Evolutionary conservation across 805 yeast genomes (phyloP).

Genomic region (Kodamaea hsintzibuensis): DNA sequence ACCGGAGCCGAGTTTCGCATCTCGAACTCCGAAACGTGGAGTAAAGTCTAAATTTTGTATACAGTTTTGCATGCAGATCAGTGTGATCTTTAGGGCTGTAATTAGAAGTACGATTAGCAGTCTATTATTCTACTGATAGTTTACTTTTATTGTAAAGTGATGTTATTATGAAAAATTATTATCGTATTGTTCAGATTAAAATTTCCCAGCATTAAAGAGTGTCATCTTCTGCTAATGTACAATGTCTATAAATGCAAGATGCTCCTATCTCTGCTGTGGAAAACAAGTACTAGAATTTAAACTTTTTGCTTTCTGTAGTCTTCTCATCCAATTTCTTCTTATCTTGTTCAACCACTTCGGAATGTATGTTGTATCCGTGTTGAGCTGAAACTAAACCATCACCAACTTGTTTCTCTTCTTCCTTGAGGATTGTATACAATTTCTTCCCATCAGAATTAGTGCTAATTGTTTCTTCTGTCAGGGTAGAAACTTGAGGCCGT

Average conservation of each 20-base stretch:
- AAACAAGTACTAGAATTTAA: constrained; percentile 1
- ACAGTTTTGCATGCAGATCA: too few relatives aligned
- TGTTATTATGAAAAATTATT: too few relatives aligned
- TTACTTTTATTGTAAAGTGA: too few relatives aligned
- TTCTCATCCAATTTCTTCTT: background rate
- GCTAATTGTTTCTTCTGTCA: background rate
- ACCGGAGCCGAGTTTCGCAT: background rate
- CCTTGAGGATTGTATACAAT: constrained; percentile 21
- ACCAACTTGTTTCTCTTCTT: background rate
- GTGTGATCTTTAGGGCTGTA: too few relatives aligned
- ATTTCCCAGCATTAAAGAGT: too few relatives aligned
- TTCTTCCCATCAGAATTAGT: constrained; percentile 5
- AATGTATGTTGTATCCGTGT: background rate
- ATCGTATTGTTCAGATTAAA: too few relatives aligned
- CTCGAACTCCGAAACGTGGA: background rate
- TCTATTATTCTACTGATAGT: too few relatives aligned
- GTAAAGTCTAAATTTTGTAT: background rate
- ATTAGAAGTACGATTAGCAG: too few relatives aligned
- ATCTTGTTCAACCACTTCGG: background rate
- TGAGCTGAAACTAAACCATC: background rate
- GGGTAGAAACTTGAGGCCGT: background rate
- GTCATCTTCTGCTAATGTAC: too few relatives aligned
- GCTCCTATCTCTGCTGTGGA: too few relatives aligned
- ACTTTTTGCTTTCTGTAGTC: background rate
- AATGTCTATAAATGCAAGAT: too few relatives aligned